These are phyloP conservation scores for Trichoderma parareesei DNA, from an alignment of 495 filamentous ascomycete genomes.

Conservation along the genomic window DNA sequence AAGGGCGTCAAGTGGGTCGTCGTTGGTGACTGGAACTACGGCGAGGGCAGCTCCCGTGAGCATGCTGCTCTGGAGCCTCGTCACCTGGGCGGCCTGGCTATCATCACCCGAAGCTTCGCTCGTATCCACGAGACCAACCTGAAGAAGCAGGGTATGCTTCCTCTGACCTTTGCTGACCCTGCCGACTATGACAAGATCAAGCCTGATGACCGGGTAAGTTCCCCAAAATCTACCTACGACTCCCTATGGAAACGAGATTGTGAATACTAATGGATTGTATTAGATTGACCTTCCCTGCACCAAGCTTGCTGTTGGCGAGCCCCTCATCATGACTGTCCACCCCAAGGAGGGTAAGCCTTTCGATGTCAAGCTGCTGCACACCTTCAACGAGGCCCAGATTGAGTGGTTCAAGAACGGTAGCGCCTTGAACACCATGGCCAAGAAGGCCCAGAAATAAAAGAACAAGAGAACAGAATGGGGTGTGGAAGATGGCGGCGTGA, in stretches of 20 bases:
- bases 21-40: conserved; percentile 99
- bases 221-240: not conserved
- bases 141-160: conserved; percentile 99
- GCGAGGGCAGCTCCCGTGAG: conserved; percentile 94
- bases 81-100: conserved; percentile 92
- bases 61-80: conserved; percentile 96
- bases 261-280: conserved; percentile 1
- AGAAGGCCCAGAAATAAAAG: conserved; percentile 29
- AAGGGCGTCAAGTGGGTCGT: conserved; percentile 96
- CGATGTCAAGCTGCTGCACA: conserved; percentile 81
- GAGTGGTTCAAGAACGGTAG: conserved; percentile 98
- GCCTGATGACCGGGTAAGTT: conserved; percentile 67
- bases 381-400: conserved; percentile 94
- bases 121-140: conserved; percentile 99
- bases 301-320: conserved; percentile 86
- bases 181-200: conserved; percentile 97
- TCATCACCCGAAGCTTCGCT: conserved; percentile 92
- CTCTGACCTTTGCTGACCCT: conserved; percentile 86
- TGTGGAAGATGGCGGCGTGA: not conserved
- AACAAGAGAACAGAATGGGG: not conserved
- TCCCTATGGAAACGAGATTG: not conserved
- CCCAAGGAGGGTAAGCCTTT: conserved; percentile 72
- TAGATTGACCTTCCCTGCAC: conserved; percentile 79
- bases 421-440: conserved; percentile 97
- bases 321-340: conserved; percentile 84